Conservation (phyloP, 768 basidiomycete genomes). For the Russula abietina region DNA sequence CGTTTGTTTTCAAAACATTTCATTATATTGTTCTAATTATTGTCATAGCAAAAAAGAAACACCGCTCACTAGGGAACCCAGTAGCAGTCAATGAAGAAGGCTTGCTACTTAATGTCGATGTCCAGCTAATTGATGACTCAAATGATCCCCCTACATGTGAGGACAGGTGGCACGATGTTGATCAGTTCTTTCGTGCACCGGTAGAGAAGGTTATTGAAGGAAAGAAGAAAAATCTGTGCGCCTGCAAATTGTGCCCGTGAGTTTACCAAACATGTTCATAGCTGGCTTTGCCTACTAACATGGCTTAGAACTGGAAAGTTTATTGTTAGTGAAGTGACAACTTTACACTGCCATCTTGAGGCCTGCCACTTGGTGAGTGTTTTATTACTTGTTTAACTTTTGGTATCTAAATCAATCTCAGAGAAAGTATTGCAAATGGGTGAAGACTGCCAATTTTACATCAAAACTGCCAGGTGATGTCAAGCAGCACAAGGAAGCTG, state of each 20-base stretch:
- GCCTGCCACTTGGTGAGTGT: background rate
- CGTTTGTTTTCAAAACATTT: too few species aligned
- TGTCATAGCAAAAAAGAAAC: background rate
- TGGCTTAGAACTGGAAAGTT: too few species aligned
- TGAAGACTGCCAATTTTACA: background rate
- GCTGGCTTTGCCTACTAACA: too few species aligned
- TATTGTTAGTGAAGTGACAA: background rate
- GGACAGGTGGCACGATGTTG: background rate
- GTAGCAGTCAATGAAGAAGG: background rate
- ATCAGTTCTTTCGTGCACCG: background rate
- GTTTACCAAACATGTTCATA: too few species aligned
- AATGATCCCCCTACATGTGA: background rate
- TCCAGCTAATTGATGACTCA: background rate
- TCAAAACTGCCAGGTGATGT: background rate
- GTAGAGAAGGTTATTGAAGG: background rate
- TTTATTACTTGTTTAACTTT: background rate
- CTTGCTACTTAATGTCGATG: background rate
- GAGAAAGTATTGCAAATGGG: background rate
- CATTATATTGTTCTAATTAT: too few species aligned
- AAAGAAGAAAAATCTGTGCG: background rate
- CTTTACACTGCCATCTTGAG: background rate
- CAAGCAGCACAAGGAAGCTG: background rate
- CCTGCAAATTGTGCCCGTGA: background rate
- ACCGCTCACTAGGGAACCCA: background rate
- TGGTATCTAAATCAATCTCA: background rate